These are phyloP conservation scores for Diplodia sapinea DNA, from an alignment of 2,329 filamentous ascomycete genomes.

Conservation along the genomic window DNA sequence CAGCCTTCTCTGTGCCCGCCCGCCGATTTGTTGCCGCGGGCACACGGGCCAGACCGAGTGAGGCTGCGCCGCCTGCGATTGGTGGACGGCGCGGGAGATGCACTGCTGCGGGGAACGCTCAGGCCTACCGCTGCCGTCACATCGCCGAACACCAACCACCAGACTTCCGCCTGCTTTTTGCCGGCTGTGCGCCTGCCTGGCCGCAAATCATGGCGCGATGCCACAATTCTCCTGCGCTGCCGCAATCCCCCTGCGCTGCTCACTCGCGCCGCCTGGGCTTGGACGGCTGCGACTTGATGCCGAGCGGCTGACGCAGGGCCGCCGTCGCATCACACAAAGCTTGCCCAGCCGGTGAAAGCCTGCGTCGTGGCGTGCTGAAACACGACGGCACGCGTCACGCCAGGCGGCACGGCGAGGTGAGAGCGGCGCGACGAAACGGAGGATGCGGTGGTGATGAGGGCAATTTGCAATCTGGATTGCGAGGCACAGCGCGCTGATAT, in stretches of 20 bases:
- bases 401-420: background rate
- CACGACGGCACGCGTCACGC: conserved; percentile 11
- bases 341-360: background rate
- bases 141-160: background rate
- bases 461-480: background rate
- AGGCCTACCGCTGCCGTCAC: background rate
- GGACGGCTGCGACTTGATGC: background rate
- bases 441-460: conserved; percentile 11
- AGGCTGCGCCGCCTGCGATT: conserved; percentile 10
- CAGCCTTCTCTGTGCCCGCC: too few relatives aligned
- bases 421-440: conserved; percentile 4
- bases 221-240: background rate
- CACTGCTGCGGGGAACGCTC: background rate
- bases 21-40: too few relatives aligned
- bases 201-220: conserved; percentile 10
- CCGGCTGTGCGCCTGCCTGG: background rate
- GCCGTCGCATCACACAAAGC: conserved; percentile 21
- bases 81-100: background rate
- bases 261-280: background rate
- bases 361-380: conserved; percentile 9
- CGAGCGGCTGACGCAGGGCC: conserved; percentile 10
- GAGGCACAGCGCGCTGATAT: conserved; percentile 9
- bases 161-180: conserved; percentile 5
- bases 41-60: background rate
- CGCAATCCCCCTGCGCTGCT: background rate